Percentiles rank a stretch among this genome's conserved stretches.
Conservation (phyloP, 306 rosid species). For the Quercus alba region DNA sequence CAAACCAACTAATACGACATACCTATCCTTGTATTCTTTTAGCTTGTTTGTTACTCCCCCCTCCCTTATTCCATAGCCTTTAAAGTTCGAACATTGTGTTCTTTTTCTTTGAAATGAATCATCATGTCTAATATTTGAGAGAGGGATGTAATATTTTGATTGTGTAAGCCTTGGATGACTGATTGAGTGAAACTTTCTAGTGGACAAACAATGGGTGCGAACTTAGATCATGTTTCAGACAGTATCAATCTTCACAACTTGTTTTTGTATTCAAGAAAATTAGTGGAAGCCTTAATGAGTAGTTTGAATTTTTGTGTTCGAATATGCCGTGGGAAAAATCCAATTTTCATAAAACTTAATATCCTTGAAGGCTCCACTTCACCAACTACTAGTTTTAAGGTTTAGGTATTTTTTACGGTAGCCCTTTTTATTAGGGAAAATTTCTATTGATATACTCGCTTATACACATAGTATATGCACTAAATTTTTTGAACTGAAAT, state of each 20-base stretch:
- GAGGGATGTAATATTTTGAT: background rate
- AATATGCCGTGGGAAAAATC: background rate
- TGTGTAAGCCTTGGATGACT: background rate
- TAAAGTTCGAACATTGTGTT: background rate
- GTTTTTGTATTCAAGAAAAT: background rate
- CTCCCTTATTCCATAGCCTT: background rate
- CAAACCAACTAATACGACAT: slow-evolving; percentile 6
- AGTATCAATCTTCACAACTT: background rate
- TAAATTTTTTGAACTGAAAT: too few species aligned
- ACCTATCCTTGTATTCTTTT: slow-evolving; percentile 5
- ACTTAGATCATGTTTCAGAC: background rate
- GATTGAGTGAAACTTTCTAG: background rate
- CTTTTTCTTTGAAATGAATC: background rate
- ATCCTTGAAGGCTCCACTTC: background rate
- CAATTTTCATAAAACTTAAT: background rate
- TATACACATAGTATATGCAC: too few species aligned
- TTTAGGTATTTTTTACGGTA: background rate
- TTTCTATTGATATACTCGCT: too few species aligned
- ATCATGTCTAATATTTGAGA: background rate
- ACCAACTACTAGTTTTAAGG: background rate
- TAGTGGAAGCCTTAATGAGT: background rate
- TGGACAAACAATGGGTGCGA: background rate
- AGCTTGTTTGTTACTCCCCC: background rate
- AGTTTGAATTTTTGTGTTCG: background rate
- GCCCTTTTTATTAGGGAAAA: too few species aligned